These are phyloP conservation scores for Silene latifolia DNA, from an alignment of 148 eudicot genomes.

Conservation along the genomic window DNA sequence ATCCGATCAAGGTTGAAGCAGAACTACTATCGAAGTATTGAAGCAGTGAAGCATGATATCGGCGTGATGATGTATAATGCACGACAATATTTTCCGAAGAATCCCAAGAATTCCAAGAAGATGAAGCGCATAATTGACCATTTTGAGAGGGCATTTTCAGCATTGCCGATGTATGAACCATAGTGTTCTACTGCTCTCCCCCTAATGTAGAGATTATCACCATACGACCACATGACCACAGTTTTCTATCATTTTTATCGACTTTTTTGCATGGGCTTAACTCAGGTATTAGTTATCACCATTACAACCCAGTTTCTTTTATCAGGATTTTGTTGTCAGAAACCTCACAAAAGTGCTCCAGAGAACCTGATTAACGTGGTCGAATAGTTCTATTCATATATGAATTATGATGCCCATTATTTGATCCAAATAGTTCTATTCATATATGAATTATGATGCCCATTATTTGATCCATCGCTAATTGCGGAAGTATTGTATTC, in stretches of 20 bases:
- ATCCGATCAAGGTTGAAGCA: constrained; percentile 55
- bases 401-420: background rate
- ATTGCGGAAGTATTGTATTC: background rate
- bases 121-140: constrained; percentile 42
- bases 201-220: background rate
- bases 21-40: constrained; percentile 57
- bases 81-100: constrained; percentile 36
- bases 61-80: constrained; percentile 66
- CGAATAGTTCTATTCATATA: background rate
- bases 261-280: background rate
- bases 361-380: background rate
- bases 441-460: background rate
- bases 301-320: background rate
- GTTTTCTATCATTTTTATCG: background rate
- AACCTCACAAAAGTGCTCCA: background rate
- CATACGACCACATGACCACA: constrained; percentile 3
- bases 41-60: constrained; percentile 66
- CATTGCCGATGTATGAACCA: background rate
- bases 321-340: background rate
- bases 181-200: background rate
- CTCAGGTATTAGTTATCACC: background rate
- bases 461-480: background rate
- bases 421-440: background rate
- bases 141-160: constrained; percentile 33
- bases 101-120: constrained; percentile 29